phyloP scores from a whole-genome alignment of 2,329 filamentous ascomycete species.

The Neodidymelliopsis sp. region DNA sequence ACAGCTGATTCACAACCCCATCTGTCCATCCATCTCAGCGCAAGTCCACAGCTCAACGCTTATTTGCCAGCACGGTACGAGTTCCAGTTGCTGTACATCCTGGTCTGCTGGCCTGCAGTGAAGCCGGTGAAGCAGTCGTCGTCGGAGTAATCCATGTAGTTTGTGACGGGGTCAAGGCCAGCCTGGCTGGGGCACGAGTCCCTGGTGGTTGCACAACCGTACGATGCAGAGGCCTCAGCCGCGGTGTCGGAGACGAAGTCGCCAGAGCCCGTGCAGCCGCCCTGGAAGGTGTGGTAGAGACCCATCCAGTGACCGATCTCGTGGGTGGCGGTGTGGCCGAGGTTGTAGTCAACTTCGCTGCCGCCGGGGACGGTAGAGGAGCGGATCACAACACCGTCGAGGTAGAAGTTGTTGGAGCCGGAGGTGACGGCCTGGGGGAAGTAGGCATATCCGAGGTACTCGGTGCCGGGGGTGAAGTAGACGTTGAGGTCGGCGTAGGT shows the following conservation, averaged over 20 bases:
- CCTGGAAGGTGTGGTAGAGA: slow-evolving; percentile 42
- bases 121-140: slow-evolving; percentile 36
- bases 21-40: not conserved
- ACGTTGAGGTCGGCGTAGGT: slow-evolving; percentile 38
- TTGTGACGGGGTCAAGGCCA: slow-evolving; percentile 43
- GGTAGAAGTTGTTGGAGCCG: slow-evolving; percentile 24
- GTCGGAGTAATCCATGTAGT: slow-evolving; percentile 47
- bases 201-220: slow-evolving; percentile 34
- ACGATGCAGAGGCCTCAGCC: slow-evolving; percentile 15
- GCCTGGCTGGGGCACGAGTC: slow-evolving; percentile 37
- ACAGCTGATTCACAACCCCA: not conserved
- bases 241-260: slow-evolving; percentile 43
- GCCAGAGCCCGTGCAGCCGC: slow-evolving; percentile 33
- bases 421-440: slow-evolving; percentile 22
- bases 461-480: slow-evolving; percentile 27
- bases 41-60: slow-evolving; percentile 17
- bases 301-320: slow-evolving; percentile 47
- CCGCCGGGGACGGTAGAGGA: slow-evolving; percentile 34
- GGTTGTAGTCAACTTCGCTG: slow-evolving; percentile 12
- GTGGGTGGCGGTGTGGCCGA: slow-evolving; percentile 40
- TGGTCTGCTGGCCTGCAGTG: slow-evolving; percentile 34
- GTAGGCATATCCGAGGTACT: slow-evolving; percentile 17
- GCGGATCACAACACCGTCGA: slow-evolving; percentile 32
- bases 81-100: slow-evolving; percentile 30
- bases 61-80: slow-evolving; percentile 24